Conservation (phyloP, 139 green algal species). For the Volvox reticuliferus region DNA sequence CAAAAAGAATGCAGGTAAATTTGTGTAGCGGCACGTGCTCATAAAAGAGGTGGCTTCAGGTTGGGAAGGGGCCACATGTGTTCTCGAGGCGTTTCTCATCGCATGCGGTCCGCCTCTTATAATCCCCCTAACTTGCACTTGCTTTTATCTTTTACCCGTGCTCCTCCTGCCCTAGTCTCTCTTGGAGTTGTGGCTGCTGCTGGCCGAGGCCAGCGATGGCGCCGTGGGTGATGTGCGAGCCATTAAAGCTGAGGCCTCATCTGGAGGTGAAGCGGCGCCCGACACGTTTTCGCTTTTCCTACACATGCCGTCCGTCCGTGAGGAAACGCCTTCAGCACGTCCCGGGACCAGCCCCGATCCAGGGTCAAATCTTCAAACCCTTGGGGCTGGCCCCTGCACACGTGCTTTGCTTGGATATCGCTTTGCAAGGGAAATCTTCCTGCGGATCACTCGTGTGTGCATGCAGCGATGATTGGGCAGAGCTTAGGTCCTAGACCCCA, state of each 20-base stretch:
- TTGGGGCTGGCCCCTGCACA: too few relatives aligned
- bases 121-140: background rate
- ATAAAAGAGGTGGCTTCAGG: too few relatives aligned
- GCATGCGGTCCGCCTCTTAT: background rate
- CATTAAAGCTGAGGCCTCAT: background rate
- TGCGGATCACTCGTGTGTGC: too few relatives aligned
- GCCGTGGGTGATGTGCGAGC: background rate
- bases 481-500: background rate
- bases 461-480: background rate
- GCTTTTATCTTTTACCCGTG: background rate
- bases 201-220: background rate
- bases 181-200: conserved; percentile 6
- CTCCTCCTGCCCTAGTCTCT: background rate
- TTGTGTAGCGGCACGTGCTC: too few relatives aligned
- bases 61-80: too few relatives aligned
- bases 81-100: background rate
- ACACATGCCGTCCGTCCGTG: too few relatives aligned
- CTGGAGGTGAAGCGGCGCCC: background rate
- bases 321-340: too few relatives aligned
- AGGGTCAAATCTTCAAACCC: too few relatives aligned
- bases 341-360: too few relatives aligned
- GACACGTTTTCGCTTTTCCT: background rate
- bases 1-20: too few relatives aligned
- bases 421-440: too few relatives aligned
- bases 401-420: too few relatives aligned